A percentile compares a stretch with the other conserved stretches of the same genome.
These are phyloP conservation scores for Exophiala aquamarina DNA, from an alignment of 2,329 filamentous ascomycete species.

Conservation along the genomic window DNA sequence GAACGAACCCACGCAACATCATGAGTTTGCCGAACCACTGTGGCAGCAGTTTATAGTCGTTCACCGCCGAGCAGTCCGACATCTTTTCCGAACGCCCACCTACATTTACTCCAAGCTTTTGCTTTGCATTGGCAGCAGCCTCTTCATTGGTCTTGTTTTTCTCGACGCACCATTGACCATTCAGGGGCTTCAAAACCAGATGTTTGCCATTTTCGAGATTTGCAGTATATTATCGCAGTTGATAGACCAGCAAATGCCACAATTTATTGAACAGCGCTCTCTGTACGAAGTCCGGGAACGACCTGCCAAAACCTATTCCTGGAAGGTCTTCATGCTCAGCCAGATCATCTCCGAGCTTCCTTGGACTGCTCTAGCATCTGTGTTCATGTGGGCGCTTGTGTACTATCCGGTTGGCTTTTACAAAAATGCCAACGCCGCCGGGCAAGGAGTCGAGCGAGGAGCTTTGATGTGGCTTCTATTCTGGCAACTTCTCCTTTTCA, in stretches of 20 bases:
- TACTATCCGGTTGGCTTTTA: conserved; percentile 62
- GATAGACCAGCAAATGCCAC: conserved; percentile 53
- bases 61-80: conserved; percentile 66
- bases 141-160: conserved; percentile 28
- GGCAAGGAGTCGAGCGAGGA: conserved; percentile 69
- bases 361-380: conserved; percentile 62
- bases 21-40: conserved; percentile 75
- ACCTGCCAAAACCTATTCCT: conserved; percentile 69
- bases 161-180: conserved; percentile 10
- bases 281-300: conserved; percentile 61
- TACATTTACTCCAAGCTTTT: conserved; percentile 70
- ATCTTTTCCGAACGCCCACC: conserved; percentile 70
- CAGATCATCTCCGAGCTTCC: conserved; percentile 71
- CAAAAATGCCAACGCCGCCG: conserved; percentile 53
- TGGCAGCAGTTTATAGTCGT: conserved; percentile 64
- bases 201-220: conserved; percentile 29
- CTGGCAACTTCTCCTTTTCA: conserved; percentile 68
- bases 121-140: conserved; percentile 29
- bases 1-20: conserved; percentile 32
- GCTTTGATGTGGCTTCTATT: conserved; percentile 66
- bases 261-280: conserved; percentile 57
- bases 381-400: conserved; percentile 64
- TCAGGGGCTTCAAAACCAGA: conserved; percentile 29
- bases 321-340: conserved; percentile 69
- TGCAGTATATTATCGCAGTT: conserved; percentile 21